Base-by-base conservation (phyloP, 2,329 filamentous ascomycete genomes). In the Fonsecaea monophora region DNA sequence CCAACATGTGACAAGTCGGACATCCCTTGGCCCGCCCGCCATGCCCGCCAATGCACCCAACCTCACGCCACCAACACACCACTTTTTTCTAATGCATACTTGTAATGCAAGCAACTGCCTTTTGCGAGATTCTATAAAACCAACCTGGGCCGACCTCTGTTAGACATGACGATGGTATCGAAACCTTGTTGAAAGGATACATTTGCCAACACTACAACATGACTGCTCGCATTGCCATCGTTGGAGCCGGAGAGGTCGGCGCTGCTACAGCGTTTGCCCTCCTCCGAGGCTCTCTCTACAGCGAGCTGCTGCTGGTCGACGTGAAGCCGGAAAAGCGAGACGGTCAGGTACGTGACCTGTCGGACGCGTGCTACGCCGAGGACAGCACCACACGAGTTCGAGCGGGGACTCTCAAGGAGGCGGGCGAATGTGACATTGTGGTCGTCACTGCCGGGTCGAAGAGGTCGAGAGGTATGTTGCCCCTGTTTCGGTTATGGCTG, bases 271-370 rank as follows among this genome's bases (percentile, higher is more conserved):
- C 83, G n/a, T 84, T 83, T 70, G 81, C 82, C 1, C 78, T 86
- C 3, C 80, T 85, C 64, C 78, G 84, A 3, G 77, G 79, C 66
- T 81, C 81, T 25, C 75, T 84, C 48, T 81, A 80, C 34, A 76
- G 75, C 62, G 82, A 86, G 67, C 76, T 86, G 10, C 78, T 86
- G 25, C 76, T 86, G 3, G 81, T 86, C 25, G 85, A 87, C 69
- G 77, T 80, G 35, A 80, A 85, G 68, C 76, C 77, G 34, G 75
- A 78, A 4, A 68, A 81, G 30, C 76, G 83, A 60, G 77, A 83
- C 73, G 83, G 77, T 32, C 82, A 84, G 74, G 82, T 85, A 1
- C 77, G 79, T 45, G 84, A 87, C 73, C 80, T 86, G 10, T 77
- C 78, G n/a, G 84, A 86, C 73, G 83, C 82, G 1, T 50, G 45